Evolutionary conservation across 2,329 filamentous ascomycete species (phyloP).

Genomic region (Fusarium sp.): DNA sequence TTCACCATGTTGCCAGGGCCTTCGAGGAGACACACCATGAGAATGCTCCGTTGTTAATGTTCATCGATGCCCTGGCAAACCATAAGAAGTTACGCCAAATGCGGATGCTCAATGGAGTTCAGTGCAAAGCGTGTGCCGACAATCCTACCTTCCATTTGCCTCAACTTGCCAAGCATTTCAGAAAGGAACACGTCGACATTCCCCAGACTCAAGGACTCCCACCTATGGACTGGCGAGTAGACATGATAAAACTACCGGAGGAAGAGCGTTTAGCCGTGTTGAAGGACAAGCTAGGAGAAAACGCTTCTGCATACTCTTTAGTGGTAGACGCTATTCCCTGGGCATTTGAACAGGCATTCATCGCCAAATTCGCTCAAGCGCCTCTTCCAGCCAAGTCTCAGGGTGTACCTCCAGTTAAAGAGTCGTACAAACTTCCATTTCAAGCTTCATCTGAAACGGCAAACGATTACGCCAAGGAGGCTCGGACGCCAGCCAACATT

Average conservation of each 20-base stretch:
- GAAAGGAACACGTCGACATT: constrained; percentile 53
- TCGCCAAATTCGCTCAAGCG: constrained; percentile 7
- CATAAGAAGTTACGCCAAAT: constrained; percentile 66
- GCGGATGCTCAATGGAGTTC: constrained; percentile 61
- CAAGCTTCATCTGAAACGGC: background rate
- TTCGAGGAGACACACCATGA: constrained; percentile 67
- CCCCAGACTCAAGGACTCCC: constrained; percentile 28
- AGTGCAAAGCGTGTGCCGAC: constrained; percentile 63
- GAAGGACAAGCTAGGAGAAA: constrained; percentile 41
- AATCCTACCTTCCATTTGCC: constrained; percentile 62
- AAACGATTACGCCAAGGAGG: background rate
- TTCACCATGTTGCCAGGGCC: constrained; percentile 68
- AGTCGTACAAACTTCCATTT: background rate
- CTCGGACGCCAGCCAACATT: background rate
- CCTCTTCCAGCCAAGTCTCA: background rate
- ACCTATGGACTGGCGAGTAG: constrained; percentile 54
- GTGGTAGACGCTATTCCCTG: constrained; percentile 53
- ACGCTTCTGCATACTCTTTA: constrained; percentile 48
- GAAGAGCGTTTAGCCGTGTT: constrained; percentile 46
- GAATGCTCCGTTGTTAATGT: constrained; percentile 64
- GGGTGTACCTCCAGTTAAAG: background rate
- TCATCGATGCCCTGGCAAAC: constrained; percentile 66
- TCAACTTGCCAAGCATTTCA: constrained; percentile 68
- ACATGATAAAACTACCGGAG: constrained; percentile 58
- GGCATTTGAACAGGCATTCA: constrained; percentile 41